Evolutionary conservation across 805 yeast genomes (phyloP), one percentile per base, ranked within the genome.

Genomic region (Pichia sporocuriosa): DNA sequence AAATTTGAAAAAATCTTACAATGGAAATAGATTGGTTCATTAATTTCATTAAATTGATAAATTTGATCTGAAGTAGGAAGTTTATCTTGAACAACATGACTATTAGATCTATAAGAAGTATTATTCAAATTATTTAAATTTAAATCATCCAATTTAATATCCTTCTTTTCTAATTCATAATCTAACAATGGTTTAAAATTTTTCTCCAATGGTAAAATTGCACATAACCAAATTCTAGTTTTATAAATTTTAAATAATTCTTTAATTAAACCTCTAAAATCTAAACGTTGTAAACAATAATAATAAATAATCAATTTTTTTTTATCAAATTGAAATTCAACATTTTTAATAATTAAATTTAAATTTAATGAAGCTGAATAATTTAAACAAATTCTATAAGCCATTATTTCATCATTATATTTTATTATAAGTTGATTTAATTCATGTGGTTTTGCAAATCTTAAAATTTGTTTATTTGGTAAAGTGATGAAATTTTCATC

Each of bases 161-260:
- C 41, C 22, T 46, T 46, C 31, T 53, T 55, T 20, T 59, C 62
- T 21, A 54, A 30, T 35, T 60, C 63, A 46, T 61, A 54, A 4
- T 56, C 56, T 24, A 58, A 45, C 10, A 61, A 52, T 6, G 63
- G 62, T 32, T 50, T 46, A 38, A 45, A 54, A n/a, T 59, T 53
- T 25, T 52, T 57, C 30, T 64, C 68, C n/a, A 62, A 51, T 10
- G 69, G 67, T 41, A 66, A 54, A 22, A 82, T 83, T 0, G 93
- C 89, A 68, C 89, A 81, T 61, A 84, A 65, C 93, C 94, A 84
- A 49, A 83, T 83, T 54, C 90, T 68, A 0, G 89, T 82, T 61
- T 83, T 83, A 66, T 81, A 83, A 45, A 80, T 76, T 55, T 81
- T 77, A 67, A 81, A 83, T 24, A 83, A 62, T 53, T 83, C 90